Conservation (phyloP, 768 basidiomycete species). For the Mycena crocata region DNA sequence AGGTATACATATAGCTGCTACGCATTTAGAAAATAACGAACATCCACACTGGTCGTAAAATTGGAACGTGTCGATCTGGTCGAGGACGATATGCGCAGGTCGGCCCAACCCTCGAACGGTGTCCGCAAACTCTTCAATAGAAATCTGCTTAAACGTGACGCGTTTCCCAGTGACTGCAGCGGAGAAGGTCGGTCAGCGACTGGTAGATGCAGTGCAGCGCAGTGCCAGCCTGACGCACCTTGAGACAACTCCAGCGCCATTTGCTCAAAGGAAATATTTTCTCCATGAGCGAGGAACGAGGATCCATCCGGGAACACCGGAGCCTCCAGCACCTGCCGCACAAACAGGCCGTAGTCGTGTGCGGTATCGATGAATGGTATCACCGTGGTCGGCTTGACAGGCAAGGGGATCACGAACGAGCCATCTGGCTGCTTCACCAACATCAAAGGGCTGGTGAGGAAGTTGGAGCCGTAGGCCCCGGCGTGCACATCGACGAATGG, state of each 20-base stretch:
- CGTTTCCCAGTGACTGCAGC: constrained; percentile 22
- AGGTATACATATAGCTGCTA: background rate
- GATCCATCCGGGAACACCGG: constrained; percentile 18
- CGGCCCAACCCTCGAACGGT: background rate
- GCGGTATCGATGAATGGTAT: constrained; percentile 16
- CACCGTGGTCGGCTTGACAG: constrained; percentile 1
- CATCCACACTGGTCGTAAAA: constrained; percentile 17
- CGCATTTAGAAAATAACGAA: too few species aligned
- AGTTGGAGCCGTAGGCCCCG: constrained; percentile 9
- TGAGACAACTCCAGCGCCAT: background rate
- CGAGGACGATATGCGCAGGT: constrained; percentile 5
- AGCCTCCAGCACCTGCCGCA: constrained; percentile 21
- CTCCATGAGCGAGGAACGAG: constrained; percentile 1
- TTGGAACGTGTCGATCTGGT: background rate
- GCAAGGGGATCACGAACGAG: background rate
- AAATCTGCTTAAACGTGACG: background rate
- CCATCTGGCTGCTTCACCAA: constrained; percentile 2
- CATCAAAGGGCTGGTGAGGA: background rate
- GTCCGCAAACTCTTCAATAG: background rate
- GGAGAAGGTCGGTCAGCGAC: too few species aligned
- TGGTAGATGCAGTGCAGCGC: too few species aligned
- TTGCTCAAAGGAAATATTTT: constrained; percentile 3
- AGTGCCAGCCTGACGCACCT: constrained; percentile 13
- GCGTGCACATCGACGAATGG: constrained; percentile 21
- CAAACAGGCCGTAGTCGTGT: constrained; percentile 20